Percentiles rank a stretch among this genome's conserved stretches.
phyloP scores from a whole-genome alignment of 169 alveolate species.

The Plasmodium gonderi region DNA sequence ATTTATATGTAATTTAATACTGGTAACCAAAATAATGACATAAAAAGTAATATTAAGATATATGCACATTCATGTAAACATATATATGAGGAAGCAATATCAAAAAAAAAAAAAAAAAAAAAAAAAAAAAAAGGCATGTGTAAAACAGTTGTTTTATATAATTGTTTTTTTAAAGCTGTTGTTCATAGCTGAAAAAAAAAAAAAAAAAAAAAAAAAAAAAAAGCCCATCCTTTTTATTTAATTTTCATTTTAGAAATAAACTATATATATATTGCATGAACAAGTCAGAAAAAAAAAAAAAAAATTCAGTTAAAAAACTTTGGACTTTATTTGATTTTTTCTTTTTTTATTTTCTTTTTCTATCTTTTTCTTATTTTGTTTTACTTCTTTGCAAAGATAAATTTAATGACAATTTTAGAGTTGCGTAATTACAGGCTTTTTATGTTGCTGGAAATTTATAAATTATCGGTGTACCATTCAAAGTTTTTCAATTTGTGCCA shows the following conservation, averaged over 20 bases:
- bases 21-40: conserved; percentile 8
- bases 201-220: conserved; percentile 47
- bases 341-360: background rate
- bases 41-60: conserved; percentile 7
- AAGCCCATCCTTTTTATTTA: conserved; percentile 28
- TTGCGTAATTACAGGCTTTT: background rate
- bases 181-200: conserved; percentile 23
- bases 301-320: conserved; percentile 29
- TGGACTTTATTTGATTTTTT: conserved; percentile 3
- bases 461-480: conserved; percentile 54
- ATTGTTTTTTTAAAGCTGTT: conserved; percentile 43
- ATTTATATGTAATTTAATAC: conserved; percentile 1
- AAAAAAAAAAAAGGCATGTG: conserved; percentile 10
- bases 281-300: conserved; percentile 31
- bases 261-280: conserved; percentile 10
- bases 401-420: background rate
- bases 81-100: background rate
- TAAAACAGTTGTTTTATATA: conserved; percentile 3
- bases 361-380: background rate
- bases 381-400: conserved; percentile 7
- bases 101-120: background rate
- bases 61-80: background rate
- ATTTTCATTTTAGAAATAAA: conserved; percentile 34
- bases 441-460: conserved; percentile 9
- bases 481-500: background rate